These are phyloP conservation scores for Lentinus brumalis DNA, from an alignment of 768 basidiomycete genomes.

Conservation along the genomic window DNA sequence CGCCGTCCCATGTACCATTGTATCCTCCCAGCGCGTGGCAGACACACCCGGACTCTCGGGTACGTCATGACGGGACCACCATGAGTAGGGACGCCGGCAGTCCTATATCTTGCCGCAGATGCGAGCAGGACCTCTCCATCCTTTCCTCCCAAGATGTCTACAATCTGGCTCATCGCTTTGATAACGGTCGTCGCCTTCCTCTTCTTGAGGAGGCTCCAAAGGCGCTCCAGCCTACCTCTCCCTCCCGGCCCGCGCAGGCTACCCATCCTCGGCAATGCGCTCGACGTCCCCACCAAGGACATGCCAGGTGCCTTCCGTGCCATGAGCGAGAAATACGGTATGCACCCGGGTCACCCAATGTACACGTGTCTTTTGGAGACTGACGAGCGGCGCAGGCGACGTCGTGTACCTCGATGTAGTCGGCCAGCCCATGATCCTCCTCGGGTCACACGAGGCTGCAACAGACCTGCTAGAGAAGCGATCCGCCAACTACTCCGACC, in stretches of 20 bases:
- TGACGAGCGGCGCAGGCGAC: background rate
- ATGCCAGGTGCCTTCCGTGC: background rate
- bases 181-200: too few species aligned
- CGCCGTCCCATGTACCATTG: too few species aligned
- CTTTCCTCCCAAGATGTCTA: too few species aligned
- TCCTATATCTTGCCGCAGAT: background rate
- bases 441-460: background rate
- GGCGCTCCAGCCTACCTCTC: background rate
- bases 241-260: slow-evolving; percentile 6
- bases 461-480: slow-evolving; percentile 38
- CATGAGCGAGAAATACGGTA: slow-evolving; percentile 1
- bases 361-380: background rate
- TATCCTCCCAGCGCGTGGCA: too few species aligned
- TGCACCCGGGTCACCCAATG: background rate
- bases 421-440: background rate
- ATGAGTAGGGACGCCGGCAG: background rate
- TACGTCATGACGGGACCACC: too few species aligned
- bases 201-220: too few species aligned
- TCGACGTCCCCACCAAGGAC: background rate
- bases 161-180: too few species aligned
- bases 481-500: slow-evolving; percentile 39
- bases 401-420: background rate
- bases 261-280: slow-evolving; percentile 1
- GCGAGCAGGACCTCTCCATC: too few species aligned
- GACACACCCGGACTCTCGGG: too few species aligned